Base-by-base conservation (phyloP, 768 basidiomycete species). In the Rhodotorula toruloides region DNA sequence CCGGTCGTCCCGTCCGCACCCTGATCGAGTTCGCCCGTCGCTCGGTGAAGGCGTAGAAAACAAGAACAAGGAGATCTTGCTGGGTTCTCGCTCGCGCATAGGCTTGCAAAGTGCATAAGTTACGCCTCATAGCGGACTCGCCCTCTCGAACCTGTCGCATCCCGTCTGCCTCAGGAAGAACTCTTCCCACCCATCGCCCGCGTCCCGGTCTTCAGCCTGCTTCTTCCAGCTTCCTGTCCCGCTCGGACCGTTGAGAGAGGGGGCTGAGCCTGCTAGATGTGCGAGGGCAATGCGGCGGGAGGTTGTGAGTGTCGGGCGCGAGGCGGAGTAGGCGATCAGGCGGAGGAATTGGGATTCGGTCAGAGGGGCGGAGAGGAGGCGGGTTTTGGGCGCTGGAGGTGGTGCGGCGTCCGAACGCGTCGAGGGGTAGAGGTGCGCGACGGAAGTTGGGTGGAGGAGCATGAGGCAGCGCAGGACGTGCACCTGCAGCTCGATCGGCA, bases 111-210 rank as follows among this genome's bases (percentile, higher is more conserved):
- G n/a, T n/a, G n/a, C n/a, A n/a, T n/a, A 43, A 83, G 83, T 31
- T 76, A 80, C 79, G 0, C 81, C 83, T 2, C 90, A 90, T 8
- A 55, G 40, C 49, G 31, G 47, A 2, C 37, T 39, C 31, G 61
- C 66, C 21, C 67, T 31, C 29, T 68, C 62, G 50, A 68, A 67
- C 14, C 61, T 32, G 34, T 71, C 61, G 49, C 65, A 71, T 1
- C 70, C 62, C 0, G 52, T 54, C 32, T 32, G 9, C 25, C 58
- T 40, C 11, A 67, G 21, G 34, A 57, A 55, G 54, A 48, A 63
- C 44, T 67, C 65, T 48, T 71, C 70, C 65, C 70, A 67, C 40
- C 50, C 61, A 9, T n/a, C 10, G 8, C 39, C 19, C 12, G 21
- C 21, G 29, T 53, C 36, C 34, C 42, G 19, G 17, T 31, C 40